Conservation (phyloP, 441 rosid genomes). For the Breynia disticha region DNA sequence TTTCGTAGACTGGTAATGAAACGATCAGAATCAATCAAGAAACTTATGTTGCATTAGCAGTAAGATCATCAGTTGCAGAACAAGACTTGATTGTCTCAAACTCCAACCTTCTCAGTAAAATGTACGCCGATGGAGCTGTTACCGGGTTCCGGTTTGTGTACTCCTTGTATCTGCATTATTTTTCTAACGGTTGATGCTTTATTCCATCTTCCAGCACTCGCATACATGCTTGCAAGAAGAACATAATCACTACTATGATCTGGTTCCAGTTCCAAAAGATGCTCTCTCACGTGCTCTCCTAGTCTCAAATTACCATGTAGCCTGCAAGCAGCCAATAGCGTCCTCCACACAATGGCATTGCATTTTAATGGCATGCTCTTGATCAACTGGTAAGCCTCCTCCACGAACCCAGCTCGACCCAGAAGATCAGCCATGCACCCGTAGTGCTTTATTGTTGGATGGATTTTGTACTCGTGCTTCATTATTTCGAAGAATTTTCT, state of each 20-base stretch:
- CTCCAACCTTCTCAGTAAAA: neutral
- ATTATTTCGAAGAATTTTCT: constrained; percentile 13
- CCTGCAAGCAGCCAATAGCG: constrained; percentile 14
- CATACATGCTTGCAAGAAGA: constrained; percentile 16
- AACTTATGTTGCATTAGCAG: neutral
- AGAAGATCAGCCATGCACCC: constrained; percentile 23
- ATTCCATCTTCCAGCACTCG: constrained; percentile 15
- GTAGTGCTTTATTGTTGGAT: constrained; percentile 20
- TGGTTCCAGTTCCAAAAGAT: constrained; percentile 10
- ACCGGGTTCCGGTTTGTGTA: constrained; percentile 26
- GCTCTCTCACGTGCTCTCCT: constrained; percentile 9
- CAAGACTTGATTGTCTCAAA: neutral
- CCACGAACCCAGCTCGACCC: constrained; percentile 18
- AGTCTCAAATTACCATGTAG: constrained; percentile 14
- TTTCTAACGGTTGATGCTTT: constrained; percentile 11
- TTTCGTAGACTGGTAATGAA: neutral
- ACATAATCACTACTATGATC: constrained; percentile 14
- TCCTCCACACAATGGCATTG: constrained; percentile 16
- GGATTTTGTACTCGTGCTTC: constrained; percentile 11
- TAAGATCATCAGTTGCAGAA: neutral
- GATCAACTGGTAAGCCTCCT: constrained; percentile 15
- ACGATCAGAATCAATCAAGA: neutral
- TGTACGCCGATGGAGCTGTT: constrained; percentile 15
- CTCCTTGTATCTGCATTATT: constrained; percentile 13
- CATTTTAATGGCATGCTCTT: constrained; percentile 13